A percentile compares a stretch with the other conserved stretches of the same genome.
These are phyloP conservation scores for Westerdykella sp. DNA, from an alignment of 2,329 filamentous ascomycete species.

Conservation along the genomic window DNA sequence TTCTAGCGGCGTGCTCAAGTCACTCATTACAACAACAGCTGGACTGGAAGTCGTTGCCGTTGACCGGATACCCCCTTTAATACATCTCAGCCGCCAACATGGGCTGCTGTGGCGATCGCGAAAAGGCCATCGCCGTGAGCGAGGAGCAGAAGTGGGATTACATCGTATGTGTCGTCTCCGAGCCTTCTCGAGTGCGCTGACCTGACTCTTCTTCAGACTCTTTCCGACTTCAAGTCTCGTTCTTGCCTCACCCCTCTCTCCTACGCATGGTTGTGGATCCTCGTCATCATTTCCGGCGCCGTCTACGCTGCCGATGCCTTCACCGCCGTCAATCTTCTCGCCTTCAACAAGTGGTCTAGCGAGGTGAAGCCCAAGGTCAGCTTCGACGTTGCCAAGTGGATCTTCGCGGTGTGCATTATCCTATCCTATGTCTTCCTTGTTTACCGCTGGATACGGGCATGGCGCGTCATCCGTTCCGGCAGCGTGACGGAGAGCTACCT, in stretches of 20 bases:
- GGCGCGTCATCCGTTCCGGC: constrained; percentile 73
- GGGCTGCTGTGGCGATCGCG: constrained; percentile 36
- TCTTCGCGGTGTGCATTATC: constrained; percentile 89
- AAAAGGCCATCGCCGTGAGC: constrained; percentile 35
- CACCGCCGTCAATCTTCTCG: constrained; percentile 84
- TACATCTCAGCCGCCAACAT: constrained; percentile 16
- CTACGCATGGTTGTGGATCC: constrained; percentile 79
- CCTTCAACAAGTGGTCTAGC: constrained; percentile 83
- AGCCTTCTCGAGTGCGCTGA: constrained; percentile 15
- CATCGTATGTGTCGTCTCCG: constrained; percentile 56
- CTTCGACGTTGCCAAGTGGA: constrained; percentile 80
- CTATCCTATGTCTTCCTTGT: constrained; percentile 76
- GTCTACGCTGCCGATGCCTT: constrained; percentile 90
- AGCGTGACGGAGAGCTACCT: constrained; percentile 89
- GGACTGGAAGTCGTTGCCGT: constrained; percentile 30
- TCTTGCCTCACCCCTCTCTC: constrained; percentile 73
- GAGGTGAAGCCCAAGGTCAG: constrained; percentile 72
- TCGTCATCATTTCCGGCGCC: constrained; percentile 68
- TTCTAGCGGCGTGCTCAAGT: constrained; percentile 16
- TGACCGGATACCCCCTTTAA: constrained; percentile 28
- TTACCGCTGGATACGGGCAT: constrained; percentile 73
- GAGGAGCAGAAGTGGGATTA: constrained; percentile 72
- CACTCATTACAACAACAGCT: constrained; percentile 33
- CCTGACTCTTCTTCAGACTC: constrained; percentile 28
- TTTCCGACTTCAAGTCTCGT: constrained; percentile 72